Conservation (phyloP, 345 rosid genomes). For the Erucastrum elatum region DNA sequence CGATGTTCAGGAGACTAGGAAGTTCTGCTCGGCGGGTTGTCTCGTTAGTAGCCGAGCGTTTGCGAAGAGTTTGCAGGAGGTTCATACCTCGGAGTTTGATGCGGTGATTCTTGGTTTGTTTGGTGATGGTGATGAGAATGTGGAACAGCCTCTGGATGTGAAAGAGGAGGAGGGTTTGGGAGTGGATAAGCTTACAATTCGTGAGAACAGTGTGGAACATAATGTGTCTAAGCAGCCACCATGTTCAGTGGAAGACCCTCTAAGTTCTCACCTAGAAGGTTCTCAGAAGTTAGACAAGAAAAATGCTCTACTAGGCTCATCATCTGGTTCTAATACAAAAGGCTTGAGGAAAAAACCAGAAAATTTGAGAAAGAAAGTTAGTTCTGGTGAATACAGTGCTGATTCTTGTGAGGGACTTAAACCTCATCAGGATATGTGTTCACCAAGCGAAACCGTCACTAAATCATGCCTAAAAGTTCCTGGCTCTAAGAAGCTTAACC, state of each 20-base stretch:
- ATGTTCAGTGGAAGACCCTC: slow-evolving; percentile 19
- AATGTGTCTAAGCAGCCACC: slow-evolving; percentile 35
- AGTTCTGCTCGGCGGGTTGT: slow-evolving; percentile 71
- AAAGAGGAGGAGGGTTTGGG: slow-evolving; percentile 43
- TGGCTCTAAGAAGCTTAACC: slow-evolving; percentile 50
- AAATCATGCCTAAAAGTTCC: slow-evolving; percentile 70
- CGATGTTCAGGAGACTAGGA: slow-evolving; percentile 54
- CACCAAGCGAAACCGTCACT: slow-evolving; percentile 41
- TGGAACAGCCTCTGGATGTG: neutral
- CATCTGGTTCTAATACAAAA: slow-evolving; percentile 39
- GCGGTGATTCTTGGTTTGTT: slow-evolving; percentile 51
- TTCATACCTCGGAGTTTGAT: slow-evolving; percentile 52
- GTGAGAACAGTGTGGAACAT: slow-evolving; percentile 51
- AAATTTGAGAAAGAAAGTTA: slow-evolving; percentile 31
- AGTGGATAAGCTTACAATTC: slow-evolving; percentile 52
- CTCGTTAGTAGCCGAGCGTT: slow-evolving; percentile 59
- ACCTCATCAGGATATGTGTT: slow-evolving; percentile 36
- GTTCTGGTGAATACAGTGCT: neutral
- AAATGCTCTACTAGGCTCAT: slow-evolving; percentile 22
- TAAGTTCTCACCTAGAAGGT: neutral
- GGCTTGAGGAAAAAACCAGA: neutral
- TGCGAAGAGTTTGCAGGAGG: slow-evolving; percentile 50
- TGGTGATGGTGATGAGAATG: slow-evolving; percentile 3
- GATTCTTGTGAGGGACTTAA: slow-evolving; percentile 25
- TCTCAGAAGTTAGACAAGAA: slow-evolving; percentile 6